Evolutionary conservation across 441 rosid genomes (phyloP).

Genomic region (Hypseocharis bilobata): DNA sequence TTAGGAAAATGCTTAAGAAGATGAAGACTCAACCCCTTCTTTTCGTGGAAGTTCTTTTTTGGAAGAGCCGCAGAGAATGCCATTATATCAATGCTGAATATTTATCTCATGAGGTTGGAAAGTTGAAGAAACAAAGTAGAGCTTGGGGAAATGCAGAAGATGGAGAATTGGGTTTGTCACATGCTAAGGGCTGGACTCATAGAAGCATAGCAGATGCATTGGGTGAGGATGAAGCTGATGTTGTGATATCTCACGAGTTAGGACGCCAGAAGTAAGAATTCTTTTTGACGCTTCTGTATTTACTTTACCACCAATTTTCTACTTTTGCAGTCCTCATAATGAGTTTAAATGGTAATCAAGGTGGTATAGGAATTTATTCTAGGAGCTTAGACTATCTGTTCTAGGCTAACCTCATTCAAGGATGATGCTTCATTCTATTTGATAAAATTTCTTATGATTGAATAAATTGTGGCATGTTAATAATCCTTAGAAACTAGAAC

Average conservation of each 20-base stretch:
- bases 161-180: slow-evolving; percentile 40
- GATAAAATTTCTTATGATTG: slow-evolving; percentile 8
- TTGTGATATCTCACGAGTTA: slow-evolving; percentile 54
- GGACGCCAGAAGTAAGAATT: slow-evolving; percentile 43
- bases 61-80: slow-evolving; percentile 83
- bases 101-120: slow-evolving; percentile 68
- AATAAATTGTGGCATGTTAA: background rate
- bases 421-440: background rate
- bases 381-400: background rate
- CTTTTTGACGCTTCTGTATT: slow-evolving; percentile 10
- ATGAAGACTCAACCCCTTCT: slow-evolving; percentile 88
- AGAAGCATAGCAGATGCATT: slow-evolving; percentile 91
- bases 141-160: slow-evolving; percentile 34
- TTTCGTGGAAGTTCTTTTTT: slow-evolving; percentile 85
- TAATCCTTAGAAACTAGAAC: background rate
- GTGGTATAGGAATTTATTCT: slow-evolving; percentile 1
- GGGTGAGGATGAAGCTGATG: slow-evolving; percentile 99
- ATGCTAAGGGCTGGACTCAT: slow-evolving; percentile 43
- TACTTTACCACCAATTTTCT: slow-evolving; percentile 4
- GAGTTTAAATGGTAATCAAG: slow-evolving; percentile 6
- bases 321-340: slow-evolving; percentile 7
- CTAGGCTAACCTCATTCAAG: slow-evolving; percentile 8
- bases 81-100: slow-evolving; percentile 77
- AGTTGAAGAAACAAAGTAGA: slow-evolving; percentile 48
- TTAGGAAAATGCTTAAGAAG: slow-evolving; percentile 69